A percentile compares a stretch with the other conserved stretches of the same genome.
Conservation (phyloP, 106 monocot genomes). For the Gastrodia elata region DNA sequence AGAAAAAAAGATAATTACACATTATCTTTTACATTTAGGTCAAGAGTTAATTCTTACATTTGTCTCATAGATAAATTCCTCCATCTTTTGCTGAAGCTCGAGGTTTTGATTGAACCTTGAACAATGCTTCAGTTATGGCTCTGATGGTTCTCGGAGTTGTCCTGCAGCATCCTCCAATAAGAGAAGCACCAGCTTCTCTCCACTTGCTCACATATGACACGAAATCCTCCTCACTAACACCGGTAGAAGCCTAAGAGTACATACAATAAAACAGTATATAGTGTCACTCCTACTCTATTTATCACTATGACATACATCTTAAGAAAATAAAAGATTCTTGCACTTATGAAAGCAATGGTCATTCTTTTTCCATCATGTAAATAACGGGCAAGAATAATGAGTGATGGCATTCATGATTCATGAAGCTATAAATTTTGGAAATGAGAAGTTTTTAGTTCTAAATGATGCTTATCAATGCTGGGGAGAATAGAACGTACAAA, state of each 20-base stretch:
- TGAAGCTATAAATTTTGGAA: not conserved
- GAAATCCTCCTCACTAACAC: constrained; percentile 69
- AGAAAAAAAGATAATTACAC: not conserved
- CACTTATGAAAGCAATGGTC: not conserved
- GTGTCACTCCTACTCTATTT: not conserved
- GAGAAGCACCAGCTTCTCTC: constrained; percentile 66
- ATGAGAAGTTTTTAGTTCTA: not conserved
- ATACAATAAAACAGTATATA: not conserved
- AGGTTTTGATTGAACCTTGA: not conserved
- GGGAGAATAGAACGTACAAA: not conserved
- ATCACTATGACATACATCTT: not conserved
- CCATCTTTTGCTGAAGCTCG: not conserved
- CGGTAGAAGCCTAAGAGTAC: constrained; percentile 20
- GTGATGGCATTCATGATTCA: not conserved
- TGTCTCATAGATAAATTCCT: not conserved
- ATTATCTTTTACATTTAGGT: not conserved
- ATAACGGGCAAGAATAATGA: not conserved
- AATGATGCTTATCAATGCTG: not conserved
- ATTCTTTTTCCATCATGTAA: not conserved
- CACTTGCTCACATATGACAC: constrained; percentile 70
- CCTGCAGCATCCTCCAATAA: constrained; percentile 89
- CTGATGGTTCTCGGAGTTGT: constrained; percentile 78
- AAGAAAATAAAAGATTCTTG: not conserved
- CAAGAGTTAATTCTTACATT: not conserved
- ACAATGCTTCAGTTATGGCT: constrained; percentile 46